Percentiles rank a stretch among this genome's conserved stretches.
phyloP scores from a whole-genome alignment of 2,329 filamentous ascomycete genomes.

The Pyrenophora tritici-repentis region DNA sequence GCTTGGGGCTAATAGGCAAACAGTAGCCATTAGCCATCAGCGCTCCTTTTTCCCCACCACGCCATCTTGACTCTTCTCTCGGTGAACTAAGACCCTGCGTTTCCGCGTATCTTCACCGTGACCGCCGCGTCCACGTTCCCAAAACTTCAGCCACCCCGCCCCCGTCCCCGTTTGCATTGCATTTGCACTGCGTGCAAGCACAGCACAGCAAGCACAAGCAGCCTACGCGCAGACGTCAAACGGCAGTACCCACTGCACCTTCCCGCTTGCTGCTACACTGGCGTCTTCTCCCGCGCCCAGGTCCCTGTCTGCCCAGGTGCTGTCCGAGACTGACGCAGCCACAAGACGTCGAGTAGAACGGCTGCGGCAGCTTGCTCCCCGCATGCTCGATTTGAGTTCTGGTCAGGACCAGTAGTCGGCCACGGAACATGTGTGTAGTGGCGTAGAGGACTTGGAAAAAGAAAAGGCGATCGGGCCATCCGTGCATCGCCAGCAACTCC shows the following conservation, averaged over 20 bases:
- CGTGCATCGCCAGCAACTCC: constrained; percentile 13
- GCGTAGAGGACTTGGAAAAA: constrained; percentile 22
- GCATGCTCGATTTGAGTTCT: constrained; percentile 6
- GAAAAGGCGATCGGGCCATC: constrained; percentile 16
- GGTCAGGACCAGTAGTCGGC: constrained; percentile 8
- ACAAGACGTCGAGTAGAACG: neutral
- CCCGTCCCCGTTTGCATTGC: neutral
- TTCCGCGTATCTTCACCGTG: neutral
- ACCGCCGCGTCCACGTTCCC: neutral
- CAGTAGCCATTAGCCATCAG: neutral
- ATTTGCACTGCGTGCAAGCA: neutral
- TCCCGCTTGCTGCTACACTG: constrained; percentile 7
- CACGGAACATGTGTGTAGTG: constrained; percentile 35
- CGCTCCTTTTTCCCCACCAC: constrained; percentile 17
- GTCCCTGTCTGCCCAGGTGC: constrained; percentile 14
- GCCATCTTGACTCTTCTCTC: constrained; percentile 1
- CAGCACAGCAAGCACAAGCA: neutral
- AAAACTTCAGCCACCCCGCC: neutral
- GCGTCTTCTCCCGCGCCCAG: constrained; percentile 17
- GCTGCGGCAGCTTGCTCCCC: constrained; percentile 13
- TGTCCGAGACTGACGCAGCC: constrained; percentile 20
- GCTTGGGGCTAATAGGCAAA: constrained; percentile 8
- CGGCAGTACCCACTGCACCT: constrained; percentile 13
- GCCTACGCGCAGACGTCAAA: constrained; percentile 2
- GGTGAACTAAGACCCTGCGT: constrained; percentile 5